Evolutionary conservation across 306 rosid genomes (phyloP), one percentile per base, ranked within the genome.

Genomic region (Cucurbita maxima): DNA sequence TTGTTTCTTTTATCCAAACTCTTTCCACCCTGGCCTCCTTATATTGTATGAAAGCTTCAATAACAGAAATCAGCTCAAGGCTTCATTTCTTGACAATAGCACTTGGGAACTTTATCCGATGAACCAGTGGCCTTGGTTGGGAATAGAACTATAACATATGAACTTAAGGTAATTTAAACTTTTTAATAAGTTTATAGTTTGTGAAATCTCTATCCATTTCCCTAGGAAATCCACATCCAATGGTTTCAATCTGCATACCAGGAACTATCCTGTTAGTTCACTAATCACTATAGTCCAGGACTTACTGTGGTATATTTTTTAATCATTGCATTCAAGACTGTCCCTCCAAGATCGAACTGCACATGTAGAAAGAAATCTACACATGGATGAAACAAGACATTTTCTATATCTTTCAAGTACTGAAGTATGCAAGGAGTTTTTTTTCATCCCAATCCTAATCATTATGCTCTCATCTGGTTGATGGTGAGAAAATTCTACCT

Each of bases 291-390:
- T 91, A 82, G 88, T 87, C 84, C 86, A 87, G 86, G 88, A 87
- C 87, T 92, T 96, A 4, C 86, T 71, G 37, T 47, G 52, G 93
- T 88, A 88, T 88, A 90, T 80, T 92, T 96, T 77, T 96, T 85
- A 80, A 87, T 88, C 98, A 92, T 86, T 81, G 90, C 98, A 60
- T 56, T 86, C 84, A 94, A 88, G 69, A 90, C 60, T 5, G 85
- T 94, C 95, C 81, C 96, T 89, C 70, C 97, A 97, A 69, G 98
- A 87, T 84, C 89, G 97, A 75, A 94, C 95, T 43, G 98, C 63
- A 90, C 95, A 64, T 94, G 98, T 77, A 90, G 84, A 85, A 94
- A 90, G 20, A 96, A 79, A 83, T 93, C 87, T 3, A 94, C 98
- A 78, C 97, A 89, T 38, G 98, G 96, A 82, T 90, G 97, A 66